Conservation (phyloP, 805 yeast species). For the Debaryomyces prosopidis region DNA sequence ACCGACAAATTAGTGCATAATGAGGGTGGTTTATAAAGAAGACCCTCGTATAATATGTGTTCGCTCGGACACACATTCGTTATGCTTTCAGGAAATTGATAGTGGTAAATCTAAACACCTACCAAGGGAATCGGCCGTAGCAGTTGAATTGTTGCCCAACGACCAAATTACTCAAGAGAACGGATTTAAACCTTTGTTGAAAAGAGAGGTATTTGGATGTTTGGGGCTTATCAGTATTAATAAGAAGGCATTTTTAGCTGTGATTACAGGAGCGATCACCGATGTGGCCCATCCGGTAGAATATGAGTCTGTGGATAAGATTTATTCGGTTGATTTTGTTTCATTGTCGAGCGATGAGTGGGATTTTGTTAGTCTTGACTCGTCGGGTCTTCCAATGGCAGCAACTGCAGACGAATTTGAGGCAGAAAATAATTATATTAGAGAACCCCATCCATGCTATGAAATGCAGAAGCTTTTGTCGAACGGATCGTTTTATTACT, state of each 20-base stretch:
- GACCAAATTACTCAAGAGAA: conserved; percentile 34
- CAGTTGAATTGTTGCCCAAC: conserved; percentile 48
- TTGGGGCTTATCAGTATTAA: conserved; percentile 77
- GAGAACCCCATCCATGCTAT: conserved; percentile 70
- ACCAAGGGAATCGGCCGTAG: conserved; percentile 32
- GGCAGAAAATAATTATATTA: conserved; percentile 14
- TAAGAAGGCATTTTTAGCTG: conserved; percentile 68
- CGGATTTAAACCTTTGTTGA: conserved; percentile 38
- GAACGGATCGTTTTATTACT: conserved; percentile 89
- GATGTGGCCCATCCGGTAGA: conserved; percentile 83
- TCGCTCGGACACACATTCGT: conserved; percentile 29
- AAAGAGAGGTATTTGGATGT: conserved; percentile 58
- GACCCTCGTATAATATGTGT: conserved; percentile 32
- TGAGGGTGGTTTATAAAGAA: conserved; percentile 34
- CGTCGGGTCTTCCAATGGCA: conserved; percentile 63
- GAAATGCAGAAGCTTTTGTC: conserved; percentile 75
- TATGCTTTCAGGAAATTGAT: conserved; percentile 23
- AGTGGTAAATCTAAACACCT: conserved; percentile 12
- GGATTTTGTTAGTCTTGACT: conserved; percentile 75
- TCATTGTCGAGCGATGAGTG: conserved; percentile 70
- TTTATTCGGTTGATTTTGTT: conserved; percentile 83
- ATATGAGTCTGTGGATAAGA: conserved; percentile 76
- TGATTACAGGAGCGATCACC: conserved; percentile 67
- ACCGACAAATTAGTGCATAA: conserved; percentile 5
- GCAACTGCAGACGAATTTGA: conserved; percentile 31